Evolutionary conservation across 805 yeast species (phyloP).

Genomic region (Candida tallmaniae): DNA sequence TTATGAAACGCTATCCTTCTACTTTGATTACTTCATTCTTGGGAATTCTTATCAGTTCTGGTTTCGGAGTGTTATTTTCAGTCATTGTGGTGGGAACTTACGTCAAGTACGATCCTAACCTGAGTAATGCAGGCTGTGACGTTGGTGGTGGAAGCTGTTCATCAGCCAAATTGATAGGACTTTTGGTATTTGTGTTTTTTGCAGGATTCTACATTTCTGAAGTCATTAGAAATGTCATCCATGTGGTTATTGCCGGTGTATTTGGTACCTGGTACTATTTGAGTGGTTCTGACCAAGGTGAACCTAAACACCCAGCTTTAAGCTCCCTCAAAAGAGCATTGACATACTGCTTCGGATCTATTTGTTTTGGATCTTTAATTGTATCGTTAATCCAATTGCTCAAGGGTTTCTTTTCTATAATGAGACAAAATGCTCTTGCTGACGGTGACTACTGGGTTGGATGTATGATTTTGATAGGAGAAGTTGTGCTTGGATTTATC

Average conservation of each 20-base stretch:
- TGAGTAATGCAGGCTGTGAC: conserved; percentile 48
- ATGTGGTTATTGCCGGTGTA: conserved; percentile 76
- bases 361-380: conserved; percentile 78
- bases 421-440: conserved; percentile 49
- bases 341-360: conserved; percentile 85
- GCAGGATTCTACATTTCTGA: conserved; percentile 83
- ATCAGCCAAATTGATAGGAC: conserved; percentile 58
- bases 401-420: conserved; percentile 47
- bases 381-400: conserved; percentile 68
- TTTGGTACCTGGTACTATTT: conserved; percentile 92
- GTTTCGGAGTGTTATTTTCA: conserved; percentile 62
- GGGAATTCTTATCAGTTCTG: conserved; percentile 57
- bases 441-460: conserved; percentile 52
- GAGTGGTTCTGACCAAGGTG: conserved; percentile 68
- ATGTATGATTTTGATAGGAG: conserved; percentile 49
- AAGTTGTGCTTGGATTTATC: conserved; percentile 56
- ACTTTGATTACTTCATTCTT: conserved; percentile 55
- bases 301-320: conserved; percentile 73
- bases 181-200: conserved; percentile 69
- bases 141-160: conserved; percentile 52
- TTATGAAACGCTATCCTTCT: conserved; percentile 68
- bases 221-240: conserved; percentile 74
- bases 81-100: conserved; percentile 71
- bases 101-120: conserved; percentile 65
- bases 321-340: conserved; percentile 78